Conservation (phyloP, 169 alveolate genomes). For the Ophryocystis elektroscirrha region DNA sequence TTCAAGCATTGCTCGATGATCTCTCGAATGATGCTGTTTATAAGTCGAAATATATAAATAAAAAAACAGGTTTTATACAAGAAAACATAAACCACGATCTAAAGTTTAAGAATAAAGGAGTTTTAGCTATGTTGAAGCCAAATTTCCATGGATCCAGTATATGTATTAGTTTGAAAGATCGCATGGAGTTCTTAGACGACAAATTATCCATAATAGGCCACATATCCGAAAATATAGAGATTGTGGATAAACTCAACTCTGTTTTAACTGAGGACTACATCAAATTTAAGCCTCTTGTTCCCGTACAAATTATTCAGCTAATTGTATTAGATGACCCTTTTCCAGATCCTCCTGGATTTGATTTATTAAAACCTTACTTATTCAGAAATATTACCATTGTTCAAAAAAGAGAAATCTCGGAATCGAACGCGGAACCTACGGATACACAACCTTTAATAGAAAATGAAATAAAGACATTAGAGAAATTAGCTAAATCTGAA, state of each 20-base stretch:
- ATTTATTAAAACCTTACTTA: background rate
- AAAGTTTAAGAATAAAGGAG: slow-evolving; percentile 47
- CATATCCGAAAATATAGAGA: slow-evolving; percentile 43
- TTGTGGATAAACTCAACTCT: slow-evolving; percentile 36
- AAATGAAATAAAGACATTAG: slow-evolving; percentile 48
- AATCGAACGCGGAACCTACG: slow-evolving; percentile 4
- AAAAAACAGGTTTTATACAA: slow-evolving; percentile 45
- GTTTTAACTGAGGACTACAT: slow-evolving; percentile 46
- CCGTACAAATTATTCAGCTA: slow-evolving; percentile 59
- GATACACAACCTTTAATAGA: slow-evolving; percentile 28
- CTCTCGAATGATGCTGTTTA: too few species aligned
- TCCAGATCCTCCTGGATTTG: slow-evolving; percentile 38
- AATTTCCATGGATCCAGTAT: slow-evolving; percentile 31
- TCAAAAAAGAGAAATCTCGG: slow-evolving; percentile 9
- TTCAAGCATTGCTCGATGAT: slow-evolving; percentile 43
- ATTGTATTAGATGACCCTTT: slow-evolving; percentile 67
- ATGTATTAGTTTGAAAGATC: slow-evolving; percentile 49
- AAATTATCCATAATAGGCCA: slow-evolving; percentile 62
- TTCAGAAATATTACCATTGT: slow-evolving; percentile 8
- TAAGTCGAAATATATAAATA: slow-evolving; percentile 34
- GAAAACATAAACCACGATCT: slow-evolving; percentile 29
- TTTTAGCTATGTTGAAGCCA: slow-evolving; percentile 24
- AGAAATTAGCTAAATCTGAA: slow-evolving; percentile 53
- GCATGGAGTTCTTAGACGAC: slow-evolving; percentile 31
- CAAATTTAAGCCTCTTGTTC: slow-evolving; percentile 47